Percentiles rank a stretch among this genome's conserved stretches.
These are phyloP conservation scores for Alternaria sp. DNA, from an alignment of 2,329 filamentous ascomycete genomes.

Conservation along the genomic window DNA sequence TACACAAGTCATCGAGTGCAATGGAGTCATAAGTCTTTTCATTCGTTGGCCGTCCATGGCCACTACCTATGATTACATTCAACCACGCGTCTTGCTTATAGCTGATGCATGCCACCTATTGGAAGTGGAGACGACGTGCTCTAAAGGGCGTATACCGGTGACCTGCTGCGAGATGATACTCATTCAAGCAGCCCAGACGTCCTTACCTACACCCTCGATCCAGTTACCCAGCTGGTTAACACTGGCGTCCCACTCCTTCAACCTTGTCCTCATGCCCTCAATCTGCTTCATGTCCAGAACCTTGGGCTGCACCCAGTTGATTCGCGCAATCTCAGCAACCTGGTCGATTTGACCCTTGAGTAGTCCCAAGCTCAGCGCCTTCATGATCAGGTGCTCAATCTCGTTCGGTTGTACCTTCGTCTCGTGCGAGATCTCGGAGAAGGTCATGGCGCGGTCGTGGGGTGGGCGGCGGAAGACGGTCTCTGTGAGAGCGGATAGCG, in stretches of 20 bases:
- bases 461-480: constrained; percentile 95
- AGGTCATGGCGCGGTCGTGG: constrained; percentile 94
- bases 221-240: constrained; percentile 97
- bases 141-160: background rate
- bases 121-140: constrained; percentile 6
- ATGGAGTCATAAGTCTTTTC: constrained; percentile 22
- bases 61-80: constrained; percentile 33
- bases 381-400: constrained; percentile 99
- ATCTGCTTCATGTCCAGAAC: constrained; percentile 96
- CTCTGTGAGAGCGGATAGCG: constrained; percentile 93
- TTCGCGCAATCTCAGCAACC: constrained; percentile 90
- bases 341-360: constrained; percentile 94
- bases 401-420: constrained; percentile 91
- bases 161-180: background rate
- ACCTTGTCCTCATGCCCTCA: constrained; percentile 83
- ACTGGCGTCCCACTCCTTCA: constrained; percentile 95
- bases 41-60: constrained; percentile 20
- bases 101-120: constrained; percentile 10
- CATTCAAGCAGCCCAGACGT: constrained; percentile 84
- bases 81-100: constrained; percentile 14
- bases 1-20: background rate
- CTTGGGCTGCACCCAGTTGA: constrained; percentile 99
- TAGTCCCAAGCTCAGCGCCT: constrained; percentile 92
- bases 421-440: constrained; percentile 85
- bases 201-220: constrained; percentile 93